Evolutionary conservation across 1,139 yeast genomes (phyloP), one percentile per base, ranked within the genome.

Genomic region (Candida gigantensis): DNA sequence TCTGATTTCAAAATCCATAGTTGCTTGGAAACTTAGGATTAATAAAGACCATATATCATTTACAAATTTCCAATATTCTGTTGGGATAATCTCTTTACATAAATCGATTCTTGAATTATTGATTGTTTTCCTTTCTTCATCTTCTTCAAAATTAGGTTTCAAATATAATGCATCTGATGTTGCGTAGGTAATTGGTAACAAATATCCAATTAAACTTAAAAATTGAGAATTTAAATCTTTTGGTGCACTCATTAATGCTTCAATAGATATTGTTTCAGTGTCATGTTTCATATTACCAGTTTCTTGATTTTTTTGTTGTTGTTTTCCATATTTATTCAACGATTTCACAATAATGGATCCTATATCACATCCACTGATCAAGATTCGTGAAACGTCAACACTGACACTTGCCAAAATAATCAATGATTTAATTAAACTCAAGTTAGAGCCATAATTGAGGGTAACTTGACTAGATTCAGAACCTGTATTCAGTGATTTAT

Each of bases 211-310:
- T 33, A 87, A 62, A 27, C 75, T 69, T 15, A 88, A 58, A 17
- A 84, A 68, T 16, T 79, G 71, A 1, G 76, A 51, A 21, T 84
- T 58, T 24, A 86, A 56, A 16, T 81, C 86, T 46, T 81, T 82
- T 1, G 94, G 90, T 4, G 81, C 78, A 36, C 83, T 79, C 79
- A 88, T 84, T 28, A 89, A 61, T 0, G 87, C 78, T 50, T 86
- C 95, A 28, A 83, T 72, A 3, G 51, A 47, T 2, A 44, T 46
- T 8, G 43, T 37, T 11, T 40, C 40, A 15, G 20, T 18, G 3
- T 25, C 26, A 14, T 23, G 13, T 10, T 25, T 23, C 11, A n/a
- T 7, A 7, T 17, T 10, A 3, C 35, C 34, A 12, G 24, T 32
- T 14, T 29, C 32, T 3, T 27, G 19, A 13, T 21, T 28, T n/a